Base-by-base conservation (phyloP, 225 moss, liverwort and hornwort genomes). In the Antitrichia curtipendula region DNA sequence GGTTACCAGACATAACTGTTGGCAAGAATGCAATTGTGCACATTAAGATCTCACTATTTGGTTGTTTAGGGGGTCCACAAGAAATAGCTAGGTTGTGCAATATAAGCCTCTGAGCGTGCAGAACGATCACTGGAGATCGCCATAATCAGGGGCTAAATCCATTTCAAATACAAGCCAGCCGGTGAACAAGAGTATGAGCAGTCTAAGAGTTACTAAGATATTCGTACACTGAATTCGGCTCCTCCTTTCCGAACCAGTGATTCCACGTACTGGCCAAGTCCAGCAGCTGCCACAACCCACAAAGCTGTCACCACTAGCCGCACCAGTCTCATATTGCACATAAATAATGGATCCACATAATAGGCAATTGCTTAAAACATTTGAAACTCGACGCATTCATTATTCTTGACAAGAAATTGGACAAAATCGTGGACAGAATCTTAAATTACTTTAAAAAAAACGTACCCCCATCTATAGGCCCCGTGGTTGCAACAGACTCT, bases 181-280 rank as follows among this genome's bases (percentile, higher is more conserved):
- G 22, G 22, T 82, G 59, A 88, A 86, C 52, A 82, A 74, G 29
- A 78, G 24, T 47, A 76, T 50, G 59, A 84, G 78, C 38, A 54
- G 22, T 56, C 59, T 75, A n/a, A 31, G 86, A 69, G 85, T 45
- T 60, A 45, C 27, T 34, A 65, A 54, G 71, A 62, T 63, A 38
- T 45, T 73, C 70, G 49, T 90, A 92, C 93, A 82, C 83, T 93
- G 84, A 93, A 93, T 60, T 93, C 93, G 79, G 91, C 84, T 62
- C 93, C 89, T 79, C 93, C 93, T 88, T 92, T 93, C 31, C 88
- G 90, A 56, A 92, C 87, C 50, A 93, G 88, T 40, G 92, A 88
- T 82, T 93, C 93, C 85, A 93, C 93, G 72, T 91, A 93, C 84
- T 93, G 84, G 58, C 92, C 90, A 70, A 93, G 74, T 88, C 93